Evolutionary conservation across 2,329 filamentous ascomycete genomes (phyloP).

Genomic region (Curvularia sp.): DNA sequence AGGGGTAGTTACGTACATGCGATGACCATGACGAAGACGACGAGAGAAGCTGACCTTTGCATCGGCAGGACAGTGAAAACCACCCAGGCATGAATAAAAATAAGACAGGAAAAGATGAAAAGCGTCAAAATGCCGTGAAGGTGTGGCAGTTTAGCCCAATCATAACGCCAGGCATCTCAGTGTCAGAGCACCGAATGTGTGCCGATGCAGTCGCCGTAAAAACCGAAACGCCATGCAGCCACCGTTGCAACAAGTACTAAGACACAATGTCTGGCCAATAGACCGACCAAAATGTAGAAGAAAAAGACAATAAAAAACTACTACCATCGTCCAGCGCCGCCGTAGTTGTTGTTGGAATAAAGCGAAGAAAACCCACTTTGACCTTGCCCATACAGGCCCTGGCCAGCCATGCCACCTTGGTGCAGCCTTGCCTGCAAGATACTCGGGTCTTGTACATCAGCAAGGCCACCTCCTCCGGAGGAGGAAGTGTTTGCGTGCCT

Average conservation of each 20-base stretch:
- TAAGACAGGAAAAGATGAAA: slow-evolving; percentile 34
- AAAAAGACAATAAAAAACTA: slow-evolving; percentile 29
- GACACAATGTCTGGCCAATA: slow-evolving; percentile 39
- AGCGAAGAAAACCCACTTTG: slow-evolving; percentile 93
- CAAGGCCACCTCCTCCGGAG: slow-evolving; percentile 98
- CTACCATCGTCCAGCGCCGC: slow-evolving; percentile 51
- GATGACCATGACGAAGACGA: slow-evolving; percentile 56
- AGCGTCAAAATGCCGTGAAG: slow-evolving; percentile 45
- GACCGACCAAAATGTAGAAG: slow-evolving; percentile 42
- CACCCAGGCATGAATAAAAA: slow-evolving; percentile 39
- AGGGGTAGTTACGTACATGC: slow-evolving; percentile 54
- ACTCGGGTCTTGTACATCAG: slow-evolving; percentile 99
- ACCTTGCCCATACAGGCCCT: slow-evolving; percentile 86
- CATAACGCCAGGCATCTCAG: slow-evolving; percentile 49
- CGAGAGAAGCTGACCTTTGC: slow-evolving; percentile 49
- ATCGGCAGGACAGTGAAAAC: slow-evolving; percentile 46
- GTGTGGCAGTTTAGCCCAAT: slow-evolving; percentile 41
- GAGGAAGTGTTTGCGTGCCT: slow-evolving; percentile 99
- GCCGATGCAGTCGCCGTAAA: slow-evolving; percentile 50
- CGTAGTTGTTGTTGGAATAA: slow-evolving; percentile 69
- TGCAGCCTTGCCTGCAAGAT: slow-evolving; percentile 98
- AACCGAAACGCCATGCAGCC: slow-evolving; percentile 49
- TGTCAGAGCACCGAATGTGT: slow-evolving; percentile 41
- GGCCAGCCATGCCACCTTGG: slow-evolving; percentile 80
- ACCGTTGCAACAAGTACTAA: slow-evolving; percentile 41